phyloP scores from a whole-genome alignment of 495 filamentous ascomycete genomes.

The Corynascus novoguineensis region DNA sequence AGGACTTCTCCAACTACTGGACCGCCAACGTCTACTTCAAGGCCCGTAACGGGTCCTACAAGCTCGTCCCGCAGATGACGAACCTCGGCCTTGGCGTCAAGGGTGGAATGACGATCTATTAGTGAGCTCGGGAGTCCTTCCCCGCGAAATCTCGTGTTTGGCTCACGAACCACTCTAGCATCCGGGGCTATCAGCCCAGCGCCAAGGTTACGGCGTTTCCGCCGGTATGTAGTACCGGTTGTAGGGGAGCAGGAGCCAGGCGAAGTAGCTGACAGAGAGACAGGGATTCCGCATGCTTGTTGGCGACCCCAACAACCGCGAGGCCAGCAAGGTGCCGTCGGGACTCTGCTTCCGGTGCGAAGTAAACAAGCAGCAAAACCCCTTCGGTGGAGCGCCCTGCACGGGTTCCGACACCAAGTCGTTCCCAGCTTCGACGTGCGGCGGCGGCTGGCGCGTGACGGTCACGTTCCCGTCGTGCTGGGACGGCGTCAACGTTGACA shows the following conservation, averaged over 20 bases:
- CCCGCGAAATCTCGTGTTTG: not conserved
- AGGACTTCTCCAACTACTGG: constrained; percentile 34
- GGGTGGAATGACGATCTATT: constrained; percentile 45
- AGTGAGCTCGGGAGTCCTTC: constrained; percentile 15
- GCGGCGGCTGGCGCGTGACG: constrained; percentile 42
- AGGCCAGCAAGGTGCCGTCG: constrained; percentile 32
- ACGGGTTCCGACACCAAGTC: constrained; percentile 26
- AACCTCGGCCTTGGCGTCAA: constrained; percentile 36
- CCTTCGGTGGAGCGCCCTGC: constrained; percentile 34
- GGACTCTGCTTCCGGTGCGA: constrained; percentile 46
- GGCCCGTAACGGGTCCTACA: constrained; percentile 42
- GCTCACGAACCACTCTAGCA: not conserved
- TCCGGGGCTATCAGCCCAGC: constrained; percentile 20
- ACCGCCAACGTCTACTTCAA: constrained; percentile 46
- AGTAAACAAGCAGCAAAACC: constrained; percentile 28
- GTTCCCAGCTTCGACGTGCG: constrained; percentile 42
- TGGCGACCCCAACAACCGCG: constrained; percentile 36
- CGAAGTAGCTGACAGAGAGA: not conserved
- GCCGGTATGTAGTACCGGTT: constrained; percentile 26
- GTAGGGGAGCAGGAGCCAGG: accelerated
- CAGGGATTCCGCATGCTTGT: constrained; percentile 53
- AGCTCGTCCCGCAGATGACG: constrained; percentile 36
- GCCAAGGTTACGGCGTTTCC: constrained; percentile 40
- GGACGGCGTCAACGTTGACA: constrained; percentile 53
- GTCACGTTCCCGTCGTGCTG: constrained; percentile 51